These are phyloP conservation scores for Eucalyptus curtisii DNA, from an alignment of 345 rosid genomes.

Conservation along the genomic window DNA sequence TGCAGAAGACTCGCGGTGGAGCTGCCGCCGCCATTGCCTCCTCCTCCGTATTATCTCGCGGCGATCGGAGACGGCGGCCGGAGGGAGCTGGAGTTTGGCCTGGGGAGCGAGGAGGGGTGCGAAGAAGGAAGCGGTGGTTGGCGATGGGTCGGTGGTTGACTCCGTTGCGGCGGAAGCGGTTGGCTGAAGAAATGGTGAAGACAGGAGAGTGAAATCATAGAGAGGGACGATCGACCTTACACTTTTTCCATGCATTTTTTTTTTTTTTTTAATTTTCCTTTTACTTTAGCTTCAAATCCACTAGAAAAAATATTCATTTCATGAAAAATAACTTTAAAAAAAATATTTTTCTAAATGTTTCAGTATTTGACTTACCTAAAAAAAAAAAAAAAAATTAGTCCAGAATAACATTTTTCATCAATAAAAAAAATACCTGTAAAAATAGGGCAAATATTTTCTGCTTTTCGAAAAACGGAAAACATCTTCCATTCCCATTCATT, in stretches of 20 bases:
- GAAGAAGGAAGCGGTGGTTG: neutral
- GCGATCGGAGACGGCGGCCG: neutral
- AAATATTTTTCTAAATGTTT: no score
- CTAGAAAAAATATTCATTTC: no score
- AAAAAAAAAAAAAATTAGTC: no score
- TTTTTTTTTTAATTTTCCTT: no score
- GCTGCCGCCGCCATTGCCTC: slow-evolving; percentile 1
- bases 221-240: rapidly evolving
- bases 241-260: neutral
- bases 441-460: rapidly evolving
- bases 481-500: no score
- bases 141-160: neutral
- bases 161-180: neutral
- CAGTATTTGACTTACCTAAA: no score
- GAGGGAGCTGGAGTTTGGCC: neutral
- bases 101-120: neutral
- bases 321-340: no score
- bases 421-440: no score
- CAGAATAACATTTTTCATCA: no score
- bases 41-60: neutral
- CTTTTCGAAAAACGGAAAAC: no score
- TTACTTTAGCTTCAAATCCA: neutral
- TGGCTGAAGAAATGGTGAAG: neutral
- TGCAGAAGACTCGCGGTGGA: slow-evolving; percentile 43
- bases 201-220: neutral